Conservation (phyloP, 352 stramenopile species). For the Pythium vanterpoolii region DNA sequence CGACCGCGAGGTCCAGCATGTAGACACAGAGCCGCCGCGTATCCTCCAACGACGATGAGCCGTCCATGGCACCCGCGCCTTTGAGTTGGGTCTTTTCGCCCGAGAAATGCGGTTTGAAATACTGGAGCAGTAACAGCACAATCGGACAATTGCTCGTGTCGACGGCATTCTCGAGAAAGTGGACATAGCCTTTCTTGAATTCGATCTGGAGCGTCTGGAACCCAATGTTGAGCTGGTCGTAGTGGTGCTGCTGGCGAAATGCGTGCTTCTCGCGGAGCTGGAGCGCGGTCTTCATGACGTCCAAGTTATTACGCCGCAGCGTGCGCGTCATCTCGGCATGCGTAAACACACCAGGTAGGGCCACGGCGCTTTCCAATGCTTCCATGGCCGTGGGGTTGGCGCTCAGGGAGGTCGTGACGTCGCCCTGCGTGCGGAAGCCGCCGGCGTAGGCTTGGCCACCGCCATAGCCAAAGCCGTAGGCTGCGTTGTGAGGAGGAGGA, state of each 20-base stretch:
- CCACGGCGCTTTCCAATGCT: slow-evolving; percentile 63
- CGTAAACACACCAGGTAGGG: slow-evolving; percentile 58
- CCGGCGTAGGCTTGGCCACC: slow-evolving; percentile 15
- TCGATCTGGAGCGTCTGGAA: slow-evolving; percentile 57
- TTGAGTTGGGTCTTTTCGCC: slow-evolving; percentile 59
- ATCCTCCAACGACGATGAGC: slow-evolving; percentile 64
- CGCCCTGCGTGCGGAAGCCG: slow-evolving; percentile 32
- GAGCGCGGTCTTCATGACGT: slow-evolving; percentile 68
- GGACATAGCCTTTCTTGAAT: slow-evolving; percentile 72
- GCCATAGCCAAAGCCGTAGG: slow-evolving; percentile 5
- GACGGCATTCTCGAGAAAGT: slow-evolving; percentile 55
- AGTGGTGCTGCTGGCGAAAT: slow-evolving; percentile 41
- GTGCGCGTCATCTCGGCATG: slow-evolving; percentile 50
- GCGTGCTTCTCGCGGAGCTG: slow-evolving; percentile 69
- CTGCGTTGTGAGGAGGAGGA: not conserved
- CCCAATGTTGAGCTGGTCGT: slow-evolving; percentile 61
- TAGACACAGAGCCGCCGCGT: slow-evolving; percentile 67
- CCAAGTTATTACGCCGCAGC: slow-evolving; percentile 52
- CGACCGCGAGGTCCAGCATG: slow-evolving; percentile 69
- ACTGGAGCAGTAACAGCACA: slow-evolving; percentile 54
- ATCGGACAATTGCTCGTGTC: slow-evolving; percentile 51
- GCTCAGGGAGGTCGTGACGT: slow-evolving; percentile 27
- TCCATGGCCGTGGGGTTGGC: slow-evolving; percentile 49
- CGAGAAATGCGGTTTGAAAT: slow-evolving; percentile 63
- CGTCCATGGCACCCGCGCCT: slow-evolving; percentile 45